Evolutionary conservation across 1,284 basidiomycete species (phyloP), one percentile per base, ranked within the genome.

Genomic region (Vanrija sp.): DNA sequence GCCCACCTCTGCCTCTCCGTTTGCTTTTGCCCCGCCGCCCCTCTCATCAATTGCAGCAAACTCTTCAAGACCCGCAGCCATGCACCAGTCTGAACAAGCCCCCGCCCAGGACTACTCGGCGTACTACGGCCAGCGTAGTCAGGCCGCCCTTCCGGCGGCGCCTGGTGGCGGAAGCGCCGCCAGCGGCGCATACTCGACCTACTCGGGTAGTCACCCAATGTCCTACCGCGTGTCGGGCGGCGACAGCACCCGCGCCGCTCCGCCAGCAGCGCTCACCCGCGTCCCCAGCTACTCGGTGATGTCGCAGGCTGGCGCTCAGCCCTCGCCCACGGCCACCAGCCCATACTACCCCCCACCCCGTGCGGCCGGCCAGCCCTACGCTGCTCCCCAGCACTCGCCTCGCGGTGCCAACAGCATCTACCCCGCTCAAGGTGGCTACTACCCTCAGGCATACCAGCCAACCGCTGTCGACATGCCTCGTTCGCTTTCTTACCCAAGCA

Each of bases 1-100:
- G 6, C 63, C 70, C 25, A 46, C 63, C 3, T 66, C 69, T 1
- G 65, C 71, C 8, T 72, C 69, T 16, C 72, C 72, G 16, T 73
- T 74, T 43, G 71, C 72, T 10, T 74, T 73, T 55, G 69, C 67
- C 7, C 71, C 72, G 19, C 71, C 72, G 15, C 69, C 72, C 6
- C 65, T 72, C 14, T 69, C 64, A 26, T 14, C 48, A 49, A 49
- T 39, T 19, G 10, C 40, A 34, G 34, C 49, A 29, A 14, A 34
- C 34, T 34, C 34, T 14, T 34, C 50, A 47, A 47, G 26, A 9
- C 52, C 51, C 9, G 43, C 67, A 19, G 53, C 62, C 14, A 56
- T 67, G 43, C 66, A 72, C 49, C 65, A 66, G 29, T 67, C 67
- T n/a, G 69, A 72, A 19, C 68, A 52, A 43, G 14, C 46, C 21